Evolutionary conservation across 768 basidiomycete genomes (phyloP).

Genomic region (Galerina sulciceps): DNA sequence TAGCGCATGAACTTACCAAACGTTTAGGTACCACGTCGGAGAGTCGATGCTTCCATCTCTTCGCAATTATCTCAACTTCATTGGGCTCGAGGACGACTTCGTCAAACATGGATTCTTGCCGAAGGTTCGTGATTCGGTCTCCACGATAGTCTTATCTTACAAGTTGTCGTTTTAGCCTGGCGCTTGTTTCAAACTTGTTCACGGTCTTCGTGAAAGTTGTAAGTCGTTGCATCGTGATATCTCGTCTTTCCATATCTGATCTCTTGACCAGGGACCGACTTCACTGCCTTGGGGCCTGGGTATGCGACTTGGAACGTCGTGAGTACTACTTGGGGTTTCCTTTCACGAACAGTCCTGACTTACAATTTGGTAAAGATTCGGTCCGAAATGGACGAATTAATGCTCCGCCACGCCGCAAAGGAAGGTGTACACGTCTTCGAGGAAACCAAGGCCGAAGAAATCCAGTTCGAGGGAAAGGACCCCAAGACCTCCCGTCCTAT

Average conservation of each 20-base stretch:
- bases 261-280: conserved; percentile 55
- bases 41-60: conserved; percentile 38
- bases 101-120: conserved; percentile 32
- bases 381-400: conserved; percentile 60
- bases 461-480: conserved; percentile 48
- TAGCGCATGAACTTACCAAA: background rate
- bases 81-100: conserved; percentile 32
- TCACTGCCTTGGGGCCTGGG: conserved; percentile 49
- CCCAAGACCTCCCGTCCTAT: conserved; percentile 34
- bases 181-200: conserved; percentile 62
- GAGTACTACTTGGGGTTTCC: conserved; percentile 21
- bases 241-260: background rate
- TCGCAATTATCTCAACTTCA: conserved; percentile 36
- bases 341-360: background rate
- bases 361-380: conserved; percentile 42
- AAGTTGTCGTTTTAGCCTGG: conserved; percentile 46
- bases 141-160: background rate
- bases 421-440: conserved; percentile 55
- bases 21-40: conserved; percentile 41
- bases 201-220: conserved; percentile 62
- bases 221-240: conserved; percentile 20
- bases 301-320: conserved; percentile 69
- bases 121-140: conserved; percentile 24
- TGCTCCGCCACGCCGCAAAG: conserved; percentile 56
- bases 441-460: conserved; percentile 43